Base-by-base conservation (phyloP, 768 basidiomycete species). In the Kwoniella heveanensis region DNA sequence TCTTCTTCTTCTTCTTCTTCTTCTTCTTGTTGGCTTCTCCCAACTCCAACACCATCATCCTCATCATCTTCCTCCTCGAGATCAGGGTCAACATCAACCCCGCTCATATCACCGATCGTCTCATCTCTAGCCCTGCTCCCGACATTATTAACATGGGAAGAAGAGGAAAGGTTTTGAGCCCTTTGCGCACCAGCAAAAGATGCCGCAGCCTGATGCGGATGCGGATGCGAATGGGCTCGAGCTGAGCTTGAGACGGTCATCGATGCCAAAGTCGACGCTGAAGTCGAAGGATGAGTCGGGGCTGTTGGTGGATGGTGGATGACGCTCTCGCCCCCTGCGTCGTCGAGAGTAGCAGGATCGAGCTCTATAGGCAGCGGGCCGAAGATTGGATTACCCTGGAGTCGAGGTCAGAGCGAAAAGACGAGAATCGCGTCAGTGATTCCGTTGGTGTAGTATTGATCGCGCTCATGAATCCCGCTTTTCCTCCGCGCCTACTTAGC, bases 331-430 rank as follows among this genome's bases (percentile, higher is more conserved):
- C 62, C 66, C 9, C 69, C 68, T 62, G 66, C 66, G 21, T 67
- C 66, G 21, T 49, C 59, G 12, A 67, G 26, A 2, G 59, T 54
- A 6, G 50, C 50, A 5, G 66, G 62, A 49, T 65, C 66, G n/a
- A 51, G 52, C 39, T 65, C 68, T 29, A 64, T 60, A 25, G 67
- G 70, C 21, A 72, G 49, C 7, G 69, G 66, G 27, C 69, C 69
- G 27, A 71, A 71, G 24, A 66, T 55, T 13, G 69, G 59, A 47
- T 71, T 71, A 10, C 69, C 69, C 69, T 70, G n/a, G n/a, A 54
- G 21, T 19, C 7, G 2, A n/a, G 19, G 24, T 25, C 47, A 19
- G 56, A 29, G 60, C 53, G 44, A n/a, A n/a, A n/a, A n/a, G n/a
- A n/a, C n/a, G n/a, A n/a, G n/a, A n/a, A n/a, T n/a, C n/a, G n/a